Base-by-base conservation (phyloP, 495 filamentous ascomycete species). In the Penicillium argentinense region DNA sequence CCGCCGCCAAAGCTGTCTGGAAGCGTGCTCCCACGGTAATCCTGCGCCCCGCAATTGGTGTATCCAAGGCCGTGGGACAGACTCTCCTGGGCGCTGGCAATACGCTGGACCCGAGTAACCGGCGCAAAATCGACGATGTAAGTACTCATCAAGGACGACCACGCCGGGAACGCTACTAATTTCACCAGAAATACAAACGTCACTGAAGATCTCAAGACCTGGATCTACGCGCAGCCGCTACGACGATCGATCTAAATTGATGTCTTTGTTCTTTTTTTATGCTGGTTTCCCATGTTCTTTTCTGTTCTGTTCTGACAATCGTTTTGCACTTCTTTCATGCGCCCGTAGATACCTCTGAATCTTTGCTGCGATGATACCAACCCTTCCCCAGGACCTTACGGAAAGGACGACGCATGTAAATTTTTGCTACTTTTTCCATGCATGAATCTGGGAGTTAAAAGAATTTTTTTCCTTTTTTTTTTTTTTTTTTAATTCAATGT, bases 51-150 rank as follows among this genome's bases (percentile, higher is more conserved):
- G 87, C 88, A 2, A 89, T 97, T 58, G 95, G 93, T 1, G 87
- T 89, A 6, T 88, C 84, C 39, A 92, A 92, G 61, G 95, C 91
- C 1, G 85, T 96, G 16, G 87, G 90, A 5, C 86, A 93, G 68
- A 88, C 91, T 14, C 67, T 97, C 51, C 71, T 97, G 66, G 95
- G 95, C 16, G 91, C 91, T n/a, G 91, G 89, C 3, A 99, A 97
- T 66, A 82, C 87, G 34, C 62, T 97, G 56, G 95, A 99, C 68
- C 87, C 86, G 26, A 79, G 81, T 55, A 91, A 95, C 66, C 73
- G 84, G 54, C 80, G 87, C 56, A 80, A 85, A 59, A 81, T 93
- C 51, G 92, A 97, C 53, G 90, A 95, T 74, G 90, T 93, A 72
- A 82, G 88, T 72, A 27, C 8, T 12, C 17, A 21, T 24, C 17